These are phyloP conservation scores for Coemansia sp. DNA, from an alignment of 192 early-diverging fungal genomes.

Conservation along the genomic window DNA sequence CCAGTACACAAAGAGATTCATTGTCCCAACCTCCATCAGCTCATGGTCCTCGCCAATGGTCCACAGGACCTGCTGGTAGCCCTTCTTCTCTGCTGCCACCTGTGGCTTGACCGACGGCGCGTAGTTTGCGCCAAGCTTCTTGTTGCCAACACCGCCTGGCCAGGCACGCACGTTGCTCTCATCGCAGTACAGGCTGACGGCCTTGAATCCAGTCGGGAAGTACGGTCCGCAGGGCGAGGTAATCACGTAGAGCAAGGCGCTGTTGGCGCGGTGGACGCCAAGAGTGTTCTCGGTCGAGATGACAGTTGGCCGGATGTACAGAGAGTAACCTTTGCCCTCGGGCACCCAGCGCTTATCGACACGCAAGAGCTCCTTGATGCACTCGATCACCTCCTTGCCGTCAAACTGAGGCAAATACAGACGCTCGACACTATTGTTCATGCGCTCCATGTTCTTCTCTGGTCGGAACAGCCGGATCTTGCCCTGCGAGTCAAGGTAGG, in stretches of 20 bases:
- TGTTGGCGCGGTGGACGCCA: constrained; percentile 81
- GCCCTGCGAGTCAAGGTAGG: constrained; percentile 89
- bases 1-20: constrained; percentile 94
- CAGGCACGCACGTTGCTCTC: constrained; percentile 87
- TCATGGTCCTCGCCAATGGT: constrained; percentile 82
- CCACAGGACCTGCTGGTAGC: constrained; percentile 95
- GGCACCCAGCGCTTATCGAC: constrained; percentile 90
- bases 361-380: constrained; percentile 81
- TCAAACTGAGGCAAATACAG: constrained; percentile 85
- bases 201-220: constrained; percentile 91
- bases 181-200: constrained; percentile 83
- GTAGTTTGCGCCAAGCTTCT: constrained; percentile 81
- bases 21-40: constrained; percentile 95
- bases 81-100: constrained; percentile 80
- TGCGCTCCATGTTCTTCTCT: constrained; percentile 94
- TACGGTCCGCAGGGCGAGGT: constrained; percentile 93
- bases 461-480: constrained; percentile 93
- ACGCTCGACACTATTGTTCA: constrained; percentile 75
- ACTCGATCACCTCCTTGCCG: constrained; percentile 72
- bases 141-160: constrained; percentile 92
- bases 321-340: constrained; percentile 83
- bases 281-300: constrained; percentile 85
- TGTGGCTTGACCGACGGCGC: constrained; percentile 65
- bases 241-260: constrained; percentile 84
- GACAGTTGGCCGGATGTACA: constrained; percentile 91